Evolutionary conservation across 306 rosid species (phyloP).

Genomic region (Dalbergia cochinchinensis): DNA sequence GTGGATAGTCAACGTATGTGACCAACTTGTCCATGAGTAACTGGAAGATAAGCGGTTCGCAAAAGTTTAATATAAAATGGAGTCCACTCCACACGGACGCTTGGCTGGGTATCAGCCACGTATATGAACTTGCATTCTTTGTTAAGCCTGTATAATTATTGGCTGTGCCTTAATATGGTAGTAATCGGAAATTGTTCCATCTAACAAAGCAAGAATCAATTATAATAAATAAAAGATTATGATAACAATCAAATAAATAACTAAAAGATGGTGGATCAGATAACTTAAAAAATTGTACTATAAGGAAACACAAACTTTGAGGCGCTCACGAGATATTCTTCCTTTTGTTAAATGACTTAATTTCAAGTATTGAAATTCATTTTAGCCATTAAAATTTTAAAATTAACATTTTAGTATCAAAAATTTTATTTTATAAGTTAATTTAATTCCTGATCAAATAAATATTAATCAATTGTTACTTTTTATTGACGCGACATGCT

Average conservation of each 20-base stretch:
- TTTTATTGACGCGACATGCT: too few species aligned
- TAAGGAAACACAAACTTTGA: slow-evolving; percentile 16
- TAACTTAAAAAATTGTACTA: slow-evolving; percentile 25
- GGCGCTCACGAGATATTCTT: slow-evolving; percentile 46
- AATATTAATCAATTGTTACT: too few species aligned
- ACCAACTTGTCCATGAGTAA: background rate
- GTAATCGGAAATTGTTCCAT: slow-evolving; percentile 46
- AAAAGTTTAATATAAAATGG: background rate
- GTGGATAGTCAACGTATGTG: background rate
- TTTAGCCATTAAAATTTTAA: too few species aligned
- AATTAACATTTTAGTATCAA: too few species aligned
- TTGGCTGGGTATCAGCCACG: slow-evolving; percentile 55
- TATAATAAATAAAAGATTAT: background rate
- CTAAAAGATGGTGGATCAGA: slow-evolving; percentile 7
- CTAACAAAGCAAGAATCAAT: background rate
- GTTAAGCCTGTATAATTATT: slow-evolving; percentile 45
- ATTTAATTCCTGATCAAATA: too few species aligned
- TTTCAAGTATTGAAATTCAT: too few species aligned
- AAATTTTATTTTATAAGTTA: too few species aligned
- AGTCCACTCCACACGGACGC: background rate
- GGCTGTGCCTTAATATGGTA: slow-evolving; percentile 15
- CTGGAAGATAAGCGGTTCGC: background rate
- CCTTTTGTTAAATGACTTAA: background rate
- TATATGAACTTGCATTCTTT: slow-evolving; percentile 9
- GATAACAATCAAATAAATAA: background rate